These are phyloP conservation scores for Daedaleopsis nitida DNA, from an alignment of 768 basidiomycete species.

Conservation along the genomic window DNA sequence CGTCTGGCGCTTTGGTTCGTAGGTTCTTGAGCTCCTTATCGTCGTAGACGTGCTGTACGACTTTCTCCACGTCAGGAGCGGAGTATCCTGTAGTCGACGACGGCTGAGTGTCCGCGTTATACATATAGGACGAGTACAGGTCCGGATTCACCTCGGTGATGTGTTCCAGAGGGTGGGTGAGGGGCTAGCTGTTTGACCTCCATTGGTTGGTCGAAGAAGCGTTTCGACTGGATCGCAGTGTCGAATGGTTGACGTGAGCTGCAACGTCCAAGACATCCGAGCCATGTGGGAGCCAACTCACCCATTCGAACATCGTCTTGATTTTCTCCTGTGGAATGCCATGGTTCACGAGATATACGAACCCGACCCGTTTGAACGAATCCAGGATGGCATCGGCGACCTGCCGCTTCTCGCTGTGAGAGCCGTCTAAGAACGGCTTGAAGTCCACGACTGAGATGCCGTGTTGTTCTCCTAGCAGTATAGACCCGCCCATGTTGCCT, in stretches of 20 bases:
- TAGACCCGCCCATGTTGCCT: background rate
- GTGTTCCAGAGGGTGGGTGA: conserved; percentile 36
- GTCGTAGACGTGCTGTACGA: conserved; percentile 36
- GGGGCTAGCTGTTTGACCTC: conserved; percentile 37
- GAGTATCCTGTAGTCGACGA: conserved; percentile 31
- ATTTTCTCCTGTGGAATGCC: conserved; percentile 37
- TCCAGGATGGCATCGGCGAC: conserved; percentile 45
- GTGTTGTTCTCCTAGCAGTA: conserved; percentile 13
- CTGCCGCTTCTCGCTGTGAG: conserved; percentile 32
- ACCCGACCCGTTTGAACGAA: conserved; percentile 41
- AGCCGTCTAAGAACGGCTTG: conserved; percentile 42
- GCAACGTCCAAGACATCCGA: too few relatives aligned
- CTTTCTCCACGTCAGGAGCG: conserved; percentile 34
- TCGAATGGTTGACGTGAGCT: background rate
- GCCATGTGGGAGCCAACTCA: too few relatives aligned
- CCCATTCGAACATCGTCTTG: conserved; percentile 35
- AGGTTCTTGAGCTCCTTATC: conserved; percentile 29
- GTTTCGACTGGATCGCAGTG: conserved; percentile 28
- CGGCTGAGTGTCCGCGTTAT: background rate
- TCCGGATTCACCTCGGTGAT: conserved; percentile 32
- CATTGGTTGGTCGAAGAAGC: conserved; percentile 33
- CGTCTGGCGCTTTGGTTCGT: conserved; percentile 37
- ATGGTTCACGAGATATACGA: conserved; percentile 30
- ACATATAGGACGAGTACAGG: background rate
- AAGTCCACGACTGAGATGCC: conserved; percentile 45